Evolutionary conservation across 768 basidiomycete species (phyloP).

Genomic region (Mycena metata): DNA sequence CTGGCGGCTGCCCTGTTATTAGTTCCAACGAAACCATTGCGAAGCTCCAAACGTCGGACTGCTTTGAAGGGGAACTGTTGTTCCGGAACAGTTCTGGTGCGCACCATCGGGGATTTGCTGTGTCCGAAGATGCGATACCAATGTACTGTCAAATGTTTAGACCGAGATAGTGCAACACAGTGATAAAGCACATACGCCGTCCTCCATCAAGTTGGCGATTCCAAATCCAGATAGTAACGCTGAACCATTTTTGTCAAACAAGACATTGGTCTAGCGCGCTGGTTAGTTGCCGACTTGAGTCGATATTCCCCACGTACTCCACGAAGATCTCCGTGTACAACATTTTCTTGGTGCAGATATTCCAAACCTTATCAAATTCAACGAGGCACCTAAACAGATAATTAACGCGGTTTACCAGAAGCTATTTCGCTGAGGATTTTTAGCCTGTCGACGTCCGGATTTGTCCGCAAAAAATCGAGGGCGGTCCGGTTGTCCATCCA

Average conservation of each 20-base stretch:
- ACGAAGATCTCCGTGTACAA: conserved; percentile 59
- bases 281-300: conserved; percentile 6
- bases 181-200: conserved; percentile 37
- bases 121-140: neutral
- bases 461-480: conserved; percentile 49
- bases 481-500: conserved; percentile 61
- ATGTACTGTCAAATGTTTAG: neutral
- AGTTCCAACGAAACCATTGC: conserved; percentile 63
- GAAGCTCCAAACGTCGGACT: conserved; percentile 65
- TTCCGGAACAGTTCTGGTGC: conserved; percentile 57
- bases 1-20: conserved; percentile 57
- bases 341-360: conserved; percentile 54
- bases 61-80: conserved; percentile 47
- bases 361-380: conserved; percentile 49
- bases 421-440: conserved; percentile 55
- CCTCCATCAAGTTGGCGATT: conserved; percentile 55
- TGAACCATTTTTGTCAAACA: conserved; percentile 54
- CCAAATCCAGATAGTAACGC: conserved; percentile 63
- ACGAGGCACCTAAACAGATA: neutral
- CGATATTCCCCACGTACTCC: conserved; percentile 46
- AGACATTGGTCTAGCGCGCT: conserved; percentile 55
- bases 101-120: conserved; percentile 52
- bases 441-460: conserved; percentile 51
- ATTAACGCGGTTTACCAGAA: conserved; percentile 44
- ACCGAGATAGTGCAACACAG: neutral